Conservation (phyloP, 208 protist genomes). For the Naegleria fowleri region DNA sequence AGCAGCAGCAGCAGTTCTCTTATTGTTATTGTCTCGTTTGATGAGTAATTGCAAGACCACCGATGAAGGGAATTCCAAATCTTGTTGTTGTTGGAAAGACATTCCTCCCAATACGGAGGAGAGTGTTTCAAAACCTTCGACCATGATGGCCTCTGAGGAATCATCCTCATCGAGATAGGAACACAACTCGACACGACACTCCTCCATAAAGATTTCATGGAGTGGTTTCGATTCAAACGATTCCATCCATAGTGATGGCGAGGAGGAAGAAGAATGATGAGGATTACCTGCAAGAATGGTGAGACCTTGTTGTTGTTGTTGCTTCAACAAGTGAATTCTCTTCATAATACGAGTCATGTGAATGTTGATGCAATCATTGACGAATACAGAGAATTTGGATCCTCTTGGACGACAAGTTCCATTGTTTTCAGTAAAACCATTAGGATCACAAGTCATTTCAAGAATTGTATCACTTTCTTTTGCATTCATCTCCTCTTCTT, state of each 20-base stretch:
- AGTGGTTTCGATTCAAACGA: background rate
- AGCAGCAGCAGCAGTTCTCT: background rate
- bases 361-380: background rate
- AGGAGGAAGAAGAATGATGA: too few relatives aligned
- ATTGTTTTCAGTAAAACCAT: background rate
- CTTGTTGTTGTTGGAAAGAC: background rate
- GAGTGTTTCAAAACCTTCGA: background rate
- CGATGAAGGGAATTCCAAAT: background rate
- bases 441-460: background rate
- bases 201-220: background rate
- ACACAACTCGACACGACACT: background rate
- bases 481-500: too few relatives aligned
- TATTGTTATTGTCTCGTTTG: background rate
- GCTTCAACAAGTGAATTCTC: too few relatives aligned
- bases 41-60: background rate
- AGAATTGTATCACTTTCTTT: too few relatives aligned
- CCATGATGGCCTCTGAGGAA: too few relatives aligned
- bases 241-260: too few relatives aligned
- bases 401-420: background rate
- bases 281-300: too few relatives aligned
- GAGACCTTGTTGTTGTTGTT: too few relatives aligned
- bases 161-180: background rate
- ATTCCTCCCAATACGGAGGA: background rate
- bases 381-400: background rate
- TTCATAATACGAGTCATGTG: background rate